Conservation (phyloP, 768 basidiomycete genomes). For the Russula sp. region DNA sequence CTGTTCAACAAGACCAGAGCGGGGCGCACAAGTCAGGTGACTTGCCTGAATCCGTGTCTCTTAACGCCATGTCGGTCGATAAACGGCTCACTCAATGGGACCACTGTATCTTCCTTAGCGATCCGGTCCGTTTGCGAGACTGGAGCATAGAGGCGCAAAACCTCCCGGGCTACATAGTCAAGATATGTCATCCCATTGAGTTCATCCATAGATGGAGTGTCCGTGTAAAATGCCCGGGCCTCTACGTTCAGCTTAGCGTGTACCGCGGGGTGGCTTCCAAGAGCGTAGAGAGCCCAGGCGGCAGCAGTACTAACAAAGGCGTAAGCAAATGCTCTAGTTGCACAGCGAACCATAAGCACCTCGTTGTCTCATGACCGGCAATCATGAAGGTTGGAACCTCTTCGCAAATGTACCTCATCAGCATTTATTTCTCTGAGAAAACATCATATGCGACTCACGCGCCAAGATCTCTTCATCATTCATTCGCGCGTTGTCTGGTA, state of each 20-base stretch:
- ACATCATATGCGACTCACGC: constrained; percentile 34
- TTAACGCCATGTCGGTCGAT: constrained; percentile 21
- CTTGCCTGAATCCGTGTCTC: constrained; percentile 22
- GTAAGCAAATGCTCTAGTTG: neutral
- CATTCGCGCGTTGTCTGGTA: constrained; percentile 48
- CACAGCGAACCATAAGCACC: constrained; percentile 27
- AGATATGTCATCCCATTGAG: constrained; percentile 62
- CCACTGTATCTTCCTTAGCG: constrained; percentile 18
- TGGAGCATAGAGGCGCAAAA: constrained; percentile 21
- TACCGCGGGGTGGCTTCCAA: constrained; percentile 42
- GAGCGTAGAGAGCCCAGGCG: constrained; percentile 55
- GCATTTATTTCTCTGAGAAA: neutral
- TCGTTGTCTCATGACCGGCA: constrained; percentile 56
- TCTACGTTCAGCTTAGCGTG: constrained; percentile 58
- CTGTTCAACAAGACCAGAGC: neutral
- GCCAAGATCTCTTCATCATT: constrained; percentile 57
- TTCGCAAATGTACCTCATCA: constrained; percentile 25
- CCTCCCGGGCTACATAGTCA: constrained; percentile 29
- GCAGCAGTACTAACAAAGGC: constrained; percentile 32
- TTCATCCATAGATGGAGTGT: constrained; percentile 64
- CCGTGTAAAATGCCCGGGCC: constrained; percentile 43
- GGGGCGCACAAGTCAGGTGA: neutral
- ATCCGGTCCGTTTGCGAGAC: constrained; percentile 16
- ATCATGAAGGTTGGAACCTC: constrained; percentile 58
- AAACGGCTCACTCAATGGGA: constrained; percentile 22